Evolutionary conservation across 129 eudicot species (phyloP), one percentile per base, ranked within the genome.

Genomic region (Arctium minus): DNA sequence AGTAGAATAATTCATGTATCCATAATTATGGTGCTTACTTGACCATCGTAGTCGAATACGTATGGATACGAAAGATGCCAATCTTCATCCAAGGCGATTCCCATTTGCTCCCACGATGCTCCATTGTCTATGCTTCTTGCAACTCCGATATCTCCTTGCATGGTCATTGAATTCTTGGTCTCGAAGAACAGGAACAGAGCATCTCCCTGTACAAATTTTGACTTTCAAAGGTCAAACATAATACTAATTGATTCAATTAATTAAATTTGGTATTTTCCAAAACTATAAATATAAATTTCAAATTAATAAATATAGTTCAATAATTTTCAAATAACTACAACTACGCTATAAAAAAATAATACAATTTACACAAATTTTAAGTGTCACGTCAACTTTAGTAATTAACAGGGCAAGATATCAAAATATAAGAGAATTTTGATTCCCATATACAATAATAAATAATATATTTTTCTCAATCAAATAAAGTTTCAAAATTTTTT

Each of bases 51-150:
- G 35, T 90, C 85, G 76, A 95, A 95, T 62, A 95, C 89, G 38
- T 88, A 92, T 32, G 98, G 98, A 90, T 89, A 92, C 8, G 98
- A 95, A 62, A 95, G 97, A 86, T 95, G 98, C 98, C 98, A 92
- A 77, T 93, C 97, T 83, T 92, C 97, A 87, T 95, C 98, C 42
- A 95, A 89, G 18, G 91, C 97, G 50, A 88, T 87, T 40, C 98
- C 98, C 86, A 95, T 60, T 31, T 83, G 97, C 82, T 95, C 81
- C 98, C 98, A 95, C 10, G 97, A 88, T 1, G 94, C 97, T 67
- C 98, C 98, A 13, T 92, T 89, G 80, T 92, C 89, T 2, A 53
- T 62, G 86, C 98, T 95, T 86, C 86, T 86, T 0, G 98, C 90
- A 80, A 95, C 98, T 50, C 92, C 98, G 77, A 95, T 95, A 86